Conservation (phyloP, 2,329 filamentous ascomycete genomes). For the Fusarium clavum region DNA sequence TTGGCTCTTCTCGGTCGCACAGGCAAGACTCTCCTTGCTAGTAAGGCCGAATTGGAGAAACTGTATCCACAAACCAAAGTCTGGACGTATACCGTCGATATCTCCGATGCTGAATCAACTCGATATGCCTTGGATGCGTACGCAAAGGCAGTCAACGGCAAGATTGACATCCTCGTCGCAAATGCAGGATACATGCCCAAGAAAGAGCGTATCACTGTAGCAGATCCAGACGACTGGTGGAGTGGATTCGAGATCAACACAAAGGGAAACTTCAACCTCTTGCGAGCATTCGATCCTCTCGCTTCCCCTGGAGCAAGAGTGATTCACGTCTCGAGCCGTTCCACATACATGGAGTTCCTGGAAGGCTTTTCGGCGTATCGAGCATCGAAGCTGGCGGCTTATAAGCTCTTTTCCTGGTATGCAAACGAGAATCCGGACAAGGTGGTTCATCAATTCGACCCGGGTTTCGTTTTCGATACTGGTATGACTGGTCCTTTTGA, state of each 20-base stretch:
- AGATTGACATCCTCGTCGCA: slow-evolving; percentile 53
- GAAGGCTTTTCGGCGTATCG: slow-evolving; percentile 53
- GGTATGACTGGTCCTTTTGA: slow-evolving; percentile 40
- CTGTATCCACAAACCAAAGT: slow-evolving; percentile 66
- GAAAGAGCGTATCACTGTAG: slow-evolving; percentile 17
- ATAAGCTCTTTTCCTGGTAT: slow-evolving; percentile 57
- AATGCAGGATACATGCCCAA: slow-evolving; percentile 47
- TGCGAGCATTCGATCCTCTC: slow-evolving; percentile 45
- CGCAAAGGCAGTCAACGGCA: slow-evolving; percentile 42
- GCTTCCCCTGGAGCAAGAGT: slow-evolving; percentile 44
- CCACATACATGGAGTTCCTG: slow-evolving; percentile 43
- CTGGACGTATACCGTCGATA: slow-evolving; percentile 48
- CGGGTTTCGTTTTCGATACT: slow-evolving; percentile 53
- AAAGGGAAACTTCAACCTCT: slow-evolving; percentile 48
- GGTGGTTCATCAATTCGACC: slow-evolving; percentile 57
- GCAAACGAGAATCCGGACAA: slow-evolving; percentile 54
- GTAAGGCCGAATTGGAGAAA: slow-evolving; percentile 50
- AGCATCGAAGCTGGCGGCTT: slow-evolving; percentile 56
- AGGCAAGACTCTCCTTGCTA: slow-evolving; percentile 47
- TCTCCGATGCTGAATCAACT: slow-evolving; percentile 46
- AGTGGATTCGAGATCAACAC: slow-evolving; percentile 47
- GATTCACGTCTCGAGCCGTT: slow-evolving; percentile 40
- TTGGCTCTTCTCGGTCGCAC: slow-evolving; percentile 58
- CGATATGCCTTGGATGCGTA: slow-evolving; percentile 32
- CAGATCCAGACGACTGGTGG: slow-evolving; percentile 44